Evolutionary conservation across 2,329 filamentous ascomycete genomes (phyloP).

Genomic region (Phoma herbarum): DNA sequence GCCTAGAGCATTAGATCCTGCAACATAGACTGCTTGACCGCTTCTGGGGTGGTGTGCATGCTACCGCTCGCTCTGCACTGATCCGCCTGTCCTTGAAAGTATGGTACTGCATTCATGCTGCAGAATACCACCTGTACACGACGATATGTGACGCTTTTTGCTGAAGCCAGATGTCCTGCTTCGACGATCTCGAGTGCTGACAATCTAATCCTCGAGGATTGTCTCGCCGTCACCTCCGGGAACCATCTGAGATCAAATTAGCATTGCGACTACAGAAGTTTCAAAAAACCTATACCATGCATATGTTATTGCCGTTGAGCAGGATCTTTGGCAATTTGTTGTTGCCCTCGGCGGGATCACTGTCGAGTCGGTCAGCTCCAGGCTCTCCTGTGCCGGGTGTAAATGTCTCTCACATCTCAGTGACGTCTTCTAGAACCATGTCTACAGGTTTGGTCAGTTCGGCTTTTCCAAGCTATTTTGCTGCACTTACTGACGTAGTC

Average conservation of each 20-base stretch:
- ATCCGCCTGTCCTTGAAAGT: not conserved
- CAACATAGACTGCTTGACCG: not conserved
- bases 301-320: conserved; percentile 97
- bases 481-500: conserved; percentile 96
- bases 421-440: conserved; percentile 98
- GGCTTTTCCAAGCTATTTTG: not conserved
- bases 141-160: not conserved
- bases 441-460: conserved; percentile 63
- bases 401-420: conserved; percentile 77
- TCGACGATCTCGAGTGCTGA: not conserved
- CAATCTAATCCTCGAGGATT: conserved; percentile 35
- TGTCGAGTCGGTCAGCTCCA: conserved; percentile 52
- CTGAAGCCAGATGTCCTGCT: not conserved
- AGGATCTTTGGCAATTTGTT: conserved; percentile 93
- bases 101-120: not conserved
- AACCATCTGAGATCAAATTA: conserved; percentile 41
- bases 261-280: not conserved
- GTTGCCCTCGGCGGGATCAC: conserved; percentile 85
- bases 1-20: not conserved
- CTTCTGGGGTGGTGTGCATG: not conserved
- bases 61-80: conserved; percentile 1
- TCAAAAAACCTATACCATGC: conserved; percentile 76
- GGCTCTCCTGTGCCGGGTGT: not conserved
- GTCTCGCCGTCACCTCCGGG: conserved; percentile 46
- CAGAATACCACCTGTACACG: not conserved